Base-by-base conservation (phyloP, 495 filamentous ascomycete genomes). In the Polyplosphaeria fusca region DNA sequence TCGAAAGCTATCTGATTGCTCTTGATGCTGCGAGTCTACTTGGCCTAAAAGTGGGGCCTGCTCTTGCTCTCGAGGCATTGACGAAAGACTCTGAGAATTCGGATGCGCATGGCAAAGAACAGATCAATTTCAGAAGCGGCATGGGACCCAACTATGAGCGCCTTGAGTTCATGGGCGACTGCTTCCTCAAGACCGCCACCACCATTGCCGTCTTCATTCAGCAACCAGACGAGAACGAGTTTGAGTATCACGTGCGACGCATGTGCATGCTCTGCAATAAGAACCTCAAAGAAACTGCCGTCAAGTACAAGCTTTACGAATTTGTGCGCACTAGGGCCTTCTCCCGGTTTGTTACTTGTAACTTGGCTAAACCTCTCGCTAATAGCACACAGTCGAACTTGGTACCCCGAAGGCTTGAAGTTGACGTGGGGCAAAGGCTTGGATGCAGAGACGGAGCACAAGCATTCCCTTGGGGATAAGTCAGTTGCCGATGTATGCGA, bases 61-160 rank as follows among this genome's bases (percentile, higher is more conserved):
- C 79, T 5, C 75, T 89, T 42, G 91, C 91, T 0, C 74, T 98
- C 1, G 94, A 96, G 65, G 91, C 93, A 1, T 76, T 96, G 24
- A 98, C 93, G 0, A 97, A 98, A 65, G 91, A 97, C 65, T 91
- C 89, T 5, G 89, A 95, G 63, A 95, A 95, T 61, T 86, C 84
- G 2, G 88, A 88, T 28, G 90, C 95, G 42, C 85, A 91, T 54
- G 76, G 76, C 9, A 75, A 73, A 12, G 79, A 86, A 53, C 81
- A 87, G 53, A 72, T 93, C 37, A 87, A 92, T 59, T 76, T 89
- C 20, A 87, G 89, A 61, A 73, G 80, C 54, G 93, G 93, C 24
- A 98, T 96, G 93, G 93, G 92, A 11, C 89, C 85, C 50, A 96
- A 97, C 61, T 98, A 98, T 64, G 93, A 98, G 70, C 82, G 93